Conservation (phyloP, 2,329 filamentous ascomycete genomes). For the Aspergillus tanneri region DNA sequence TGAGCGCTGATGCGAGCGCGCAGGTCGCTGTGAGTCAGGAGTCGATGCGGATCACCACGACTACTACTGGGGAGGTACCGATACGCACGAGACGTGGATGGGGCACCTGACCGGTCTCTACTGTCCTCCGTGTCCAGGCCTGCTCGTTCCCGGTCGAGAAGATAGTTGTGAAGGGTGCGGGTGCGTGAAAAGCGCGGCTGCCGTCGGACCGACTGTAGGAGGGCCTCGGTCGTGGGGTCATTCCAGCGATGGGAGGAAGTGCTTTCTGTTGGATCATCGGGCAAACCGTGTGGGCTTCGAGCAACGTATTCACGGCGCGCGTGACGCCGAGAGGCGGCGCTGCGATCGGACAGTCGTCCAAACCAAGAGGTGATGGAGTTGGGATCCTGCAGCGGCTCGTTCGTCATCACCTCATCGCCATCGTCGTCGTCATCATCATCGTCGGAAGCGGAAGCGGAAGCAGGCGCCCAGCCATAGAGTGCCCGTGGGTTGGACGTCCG, state of each 20-base stretch:
- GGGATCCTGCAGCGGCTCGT: constrained; percentile 31
- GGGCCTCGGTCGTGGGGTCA: constrained; percentile 38
- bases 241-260: constrained; percentile 20
- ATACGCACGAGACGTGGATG: constrained; percentile 28
- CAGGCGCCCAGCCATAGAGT: constrained; percentile 62
- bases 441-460: constrained; percentile 41
- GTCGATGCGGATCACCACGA: constrained; percentile 29
- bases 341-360: constrained; percentile 28
- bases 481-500: constrained; percentile 54
- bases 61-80: constrained; percentile 33
- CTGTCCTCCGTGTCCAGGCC: constrained; percentile 26
- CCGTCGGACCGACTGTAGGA: constrained; percentile 43
- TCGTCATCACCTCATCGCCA: constrained; percentile 24
- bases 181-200: constrained; percentile 40
- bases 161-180: constrained; percentile 41
- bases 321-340: constrained; percentile 23
- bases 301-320: constrained; percentile 24
- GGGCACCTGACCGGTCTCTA: constrained; percentile 22
- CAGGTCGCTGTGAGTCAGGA: constrained; percentile 35
- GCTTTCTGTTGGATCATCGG: constrained; percentile 26
- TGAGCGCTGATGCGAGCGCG: constrained; percentile 38
- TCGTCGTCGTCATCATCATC: constrained; percentile 21
- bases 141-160: constrained; percentile 35
- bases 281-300: constrained; percentile 19
- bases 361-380: constrained; percentile 30